Base-by-base conservation (phyloP, 345 rosid species). In the Schrenkiella parvula region DNA sequence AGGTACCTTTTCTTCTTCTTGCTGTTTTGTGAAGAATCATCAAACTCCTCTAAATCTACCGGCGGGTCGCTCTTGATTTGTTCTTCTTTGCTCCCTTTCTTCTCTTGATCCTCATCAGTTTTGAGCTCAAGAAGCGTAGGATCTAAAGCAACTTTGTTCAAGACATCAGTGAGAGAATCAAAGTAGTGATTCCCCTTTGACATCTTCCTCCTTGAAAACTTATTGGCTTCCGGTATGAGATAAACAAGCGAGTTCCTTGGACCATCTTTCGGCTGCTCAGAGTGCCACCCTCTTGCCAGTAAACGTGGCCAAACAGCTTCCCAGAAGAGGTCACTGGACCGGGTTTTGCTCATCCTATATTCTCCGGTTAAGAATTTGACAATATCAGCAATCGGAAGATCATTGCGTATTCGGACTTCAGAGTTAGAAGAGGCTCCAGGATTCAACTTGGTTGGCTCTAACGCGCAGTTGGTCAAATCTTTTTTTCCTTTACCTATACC, bases 281-380 rank as follows among this genome's bases (percentile, higher is more conserved):
- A 92, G 68, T 86, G 96, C 98, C 98, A 92, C 31, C 96, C 98
- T 71, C 88, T 82, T 54, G 92, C 96, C 70, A 92, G 79, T 54
- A 92, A 75, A 41, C 95, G 92, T 26, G 96, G 98, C 98, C 96
- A 92, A 35, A 89, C 96, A 64, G 96, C 98, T 81, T 92, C 98
- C 98, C 95, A 92, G 77, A 92, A 89, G 68, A 92, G 87, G 79
- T 89, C 92, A 66, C 78, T 81, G 42, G 93, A 88, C 64, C 89
- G 65, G 10, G 90, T 88, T 82, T 92, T 92, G 79, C 98, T 88
- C 73, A 92, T 76, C 72, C 96, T 83, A 68, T 78, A 82, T 56
- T 81, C 83, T 52, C 98, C 96, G 0, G 88, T 89, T 56, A 89
- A 82, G 65, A 84, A 85, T 38, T 81, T 80, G 73, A 88, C 79